A percentile compares a stretch with the other conserved stretches of the same genome.
phyloP scores from a whole-genome alignment of 345 rosid genomes.

The Populus simonii region DNA sequence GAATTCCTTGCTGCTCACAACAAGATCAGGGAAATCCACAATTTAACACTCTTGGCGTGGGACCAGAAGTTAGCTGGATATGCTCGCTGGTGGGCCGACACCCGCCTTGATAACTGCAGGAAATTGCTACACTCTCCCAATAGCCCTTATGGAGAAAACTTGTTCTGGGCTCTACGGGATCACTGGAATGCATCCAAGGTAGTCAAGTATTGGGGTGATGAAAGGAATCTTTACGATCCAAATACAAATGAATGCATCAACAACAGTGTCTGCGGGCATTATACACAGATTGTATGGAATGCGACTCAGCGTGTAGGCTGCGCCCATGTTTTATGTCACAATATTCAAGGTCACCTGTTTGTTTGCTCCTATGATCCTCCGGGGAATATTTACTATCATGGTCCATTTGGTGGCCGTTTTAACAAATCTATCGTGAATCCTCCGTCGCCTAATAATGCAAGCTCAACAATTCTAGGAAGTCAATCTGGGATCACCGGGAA shows the following conservation, averaged over 20 bases:
- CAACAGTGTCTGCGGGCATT: constrained; percentile 46
- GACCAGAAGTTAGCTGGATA: constrained; percentile 35
- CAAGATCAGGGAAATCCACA: constrained; percentile 22
- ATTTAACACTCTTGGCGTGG: constrained; percentile 38
- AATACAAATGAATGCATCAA: constrained; percentile 28
- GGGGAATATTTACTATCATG: constrained; percentile 43
- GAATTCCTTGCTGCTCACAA: constrained; percentile 42
- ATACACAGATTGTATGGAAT: constrained; percentile 59
- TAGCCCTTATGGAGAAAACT: constrained; percentile 54
- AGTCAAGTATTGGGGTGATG: constrained; percentile 44
- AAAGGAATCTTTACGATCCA: constrained; percentile 26
- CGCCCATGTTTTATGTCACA: constrained; percentile 25
- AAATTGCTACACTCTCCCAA: constrained; percentile 32
- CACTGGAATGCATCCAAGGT: constrained; percentile 37
- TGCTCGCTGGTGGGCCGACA: constrained; percentile 37
- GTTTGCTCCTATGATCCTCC: constrained; percentile 51
- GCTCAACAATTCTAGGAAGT: background rate
- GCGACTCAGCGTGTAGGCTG: constrained; percentile 37
- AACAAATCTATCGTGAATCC: constrained; percentile 9
- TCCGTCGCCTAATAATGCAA: background rate
- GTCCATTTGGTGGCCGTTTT: constrained; percentile 35
- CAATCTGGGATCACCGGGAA: background rate
- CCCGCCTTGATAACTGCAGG: constrained; percentile 35
- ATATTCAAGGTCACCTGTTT: constrained; percentile 27
- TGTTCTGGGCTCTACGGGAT: constrained; percentile 38